Evolutionary conservation across 371 early-diverging fungal genomes (phyloP).

Genomic region (Actinomucor elegans): DNA sequence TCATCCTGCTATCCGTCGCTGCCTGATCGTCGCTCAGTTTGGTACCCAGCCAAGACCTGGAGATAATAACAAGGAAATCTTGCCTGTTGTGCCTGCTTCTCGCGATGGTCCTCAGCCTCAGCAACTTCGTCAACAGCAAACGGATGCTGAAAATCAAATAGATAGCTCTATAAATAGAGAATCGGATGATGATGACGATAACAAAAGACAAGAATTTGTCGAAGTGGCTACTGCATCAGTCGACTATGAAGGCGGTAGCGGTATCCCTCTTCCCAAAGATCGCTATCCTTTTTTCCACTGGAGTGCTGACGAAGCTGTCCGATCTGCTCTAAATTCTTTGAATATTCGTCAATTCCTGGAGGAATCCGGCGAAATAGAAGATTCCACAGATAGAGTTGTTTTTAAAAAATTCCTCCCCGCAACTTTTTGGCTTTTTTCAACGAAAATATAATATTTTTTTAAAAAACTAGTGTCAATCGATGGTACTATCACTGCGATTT

Average conservation of each 20-base stretch:
- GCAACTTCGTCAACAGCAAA: neutral
- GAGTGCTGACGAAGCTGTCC: conserved; percentile 48
- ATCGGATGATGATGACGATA: neutral
- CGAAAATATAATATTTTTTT: no score
- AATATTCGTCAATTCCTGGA: neutral
- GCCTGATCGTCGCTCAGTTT: conserved; percentile 45
- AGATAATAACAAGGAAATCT: conserved; percentile 23
- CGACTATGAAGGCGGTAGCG: neutral
- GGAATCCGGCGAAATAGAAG: neutral
- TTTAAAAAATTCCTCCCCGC: no score
- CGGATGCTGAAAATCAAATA: neutral
- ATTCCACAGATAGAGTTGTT: no score
- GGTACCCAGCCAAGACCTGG: conserved; percentile 28
- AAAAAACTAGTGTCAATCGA: no score
- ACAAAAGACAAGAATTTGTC: neutral
- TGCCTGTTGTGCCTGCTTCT: conserved; percentile 45
- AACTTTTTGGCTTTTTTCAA: no score
- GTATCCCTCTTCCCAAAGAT: conserved; percentile 37
- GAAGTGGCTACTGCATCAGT: neutral
- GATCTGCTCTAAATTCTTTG: conserved; percentile 22
- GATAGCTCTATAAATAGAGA: neutral
- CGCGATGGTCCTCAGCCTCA: conserved; percentile 27
- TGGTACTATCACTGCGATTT: no score
- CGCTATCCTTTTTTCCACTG: conserved; percentile 54
- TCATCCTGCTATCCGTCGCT: conserved; percentile 34